Evolutionary conservation across 371 early-diverging fungal genomes (phyloP), one percentile per base, ranked within the genome.

Genomic region (Mucor ambiguus): DNA sequence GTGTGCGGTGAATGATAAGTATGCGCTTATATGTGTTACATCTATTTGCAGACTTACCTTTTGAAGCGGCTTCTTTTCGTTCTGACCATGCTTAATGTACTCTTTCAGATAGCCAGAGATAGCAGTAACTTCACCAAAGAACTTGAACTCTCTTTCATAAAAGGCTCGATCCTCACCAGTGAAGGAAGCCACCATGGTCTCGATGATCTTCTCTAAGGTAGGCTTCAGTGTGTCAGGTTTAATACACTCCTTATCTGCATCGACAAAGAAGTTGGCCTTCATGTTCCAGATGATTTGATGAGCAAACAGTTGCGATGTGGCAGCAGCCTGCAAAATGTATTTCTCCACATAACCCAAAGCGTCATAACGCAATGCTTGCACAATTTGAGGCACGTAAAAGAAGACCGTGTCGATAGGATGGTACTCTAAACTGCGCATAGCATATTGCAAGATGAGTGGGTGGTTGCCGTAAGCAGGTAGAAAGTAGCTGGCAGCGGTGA

Each of bases 281-380:
- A 99, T 98, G 74, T 99, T 99, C 99, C 99, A 99, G 58, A 99
- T 98, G 56, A 99, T 96, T 78, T 99, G 98, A 80, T 99, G 99
- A 5, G 98, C 95, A 86, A 99, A 98, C 37, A 95, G 83, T 74
- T 96, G 98, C 5, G 96, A 96, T 0, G 92, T 89, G 67, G 88
- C 87, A 4, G 96, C 98, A 1, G 99, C 93, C 38, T 92, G 89
- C 79, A 99, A 79, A 38, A 99, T 96, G 63, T 92, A 97, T 43
- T 90, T 87, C 73, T 96, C 96, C 4, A 94, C 92, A 73, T 97
- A 98, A 7, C 98, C 93, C 20, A 83, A 74, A 6, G 78, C 76
- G 70, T 99, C 98, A 68, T 93, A 85, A 16, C 98, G 93, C 28
- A 99, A 81, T 2, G 97, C 93, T 82, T 99, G 99, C 0, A 99